Evolutionary conservation across 108 stramenopile genomes (phyloP).

Genomic region (Pseudonitzschia multiseries): DNA sequence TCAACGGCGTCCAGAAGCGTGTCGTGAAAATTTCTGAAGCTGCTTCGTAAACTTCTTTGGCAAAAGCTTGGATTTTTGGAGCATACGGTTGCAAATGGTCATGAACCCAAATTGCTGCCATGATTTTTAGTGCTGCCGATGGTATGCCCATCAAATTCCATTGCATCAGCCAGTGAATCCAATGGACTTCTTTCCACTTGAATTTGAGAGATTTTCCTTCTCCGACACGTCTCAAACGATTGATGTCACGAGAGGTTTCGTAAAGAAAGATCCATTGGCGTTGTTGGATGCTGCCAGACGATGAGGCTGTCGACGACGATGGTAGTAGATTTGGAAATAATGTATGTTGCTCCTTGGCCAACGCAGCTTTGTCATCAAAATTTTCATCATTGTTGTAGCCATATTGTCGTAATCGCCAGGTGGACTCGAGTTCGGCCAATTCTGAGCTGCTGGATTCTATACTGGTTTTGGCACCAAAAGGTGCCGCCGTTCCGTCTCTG

Average conservation of each 20-base stretch:
- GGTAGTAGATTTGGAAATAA: neutral
- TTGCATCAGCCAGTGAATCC: constrained; percentile 34
- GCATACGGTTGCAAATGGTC: constrained; percentile 50
- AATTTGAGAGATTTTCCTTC: constrained; percentile 38
- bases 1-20: constrained; percentile 68
- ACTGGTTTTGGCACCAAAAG: neutral
- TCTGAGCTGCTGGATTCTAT: neutral
- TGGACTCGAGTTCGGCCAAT: constrained; percentile 10
- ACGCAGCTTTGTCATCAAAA: neutral
- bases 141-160: constrained; percentile 73
- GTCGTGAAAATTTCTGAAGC: constrained; percentile 55
- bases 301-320: neutral
- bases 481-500: neutral
- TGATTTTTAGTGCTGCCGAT: constrained; percentile 51
- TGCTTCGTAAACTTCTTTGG: constrained; percentile 32
- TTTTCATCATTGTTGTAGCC: neutral
- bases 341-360: neutral
- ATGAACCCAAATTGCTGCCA: constrained; percentile 50
- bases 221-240: constrained; percentile 38
- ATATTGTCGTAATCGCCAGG: constrained; percentile 18
- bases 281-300: neutral
- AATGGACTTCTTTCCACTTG: constrained; percentile 32
- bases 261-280: constrained; percentile 27
- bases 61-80: constrained; percentile 42
- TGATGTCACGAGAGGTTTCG: constrained; percentile 32